phyloP scores from a whole-genome alignment of 768 basidiomycete species.

The Chalciporus chontae region DNA sequence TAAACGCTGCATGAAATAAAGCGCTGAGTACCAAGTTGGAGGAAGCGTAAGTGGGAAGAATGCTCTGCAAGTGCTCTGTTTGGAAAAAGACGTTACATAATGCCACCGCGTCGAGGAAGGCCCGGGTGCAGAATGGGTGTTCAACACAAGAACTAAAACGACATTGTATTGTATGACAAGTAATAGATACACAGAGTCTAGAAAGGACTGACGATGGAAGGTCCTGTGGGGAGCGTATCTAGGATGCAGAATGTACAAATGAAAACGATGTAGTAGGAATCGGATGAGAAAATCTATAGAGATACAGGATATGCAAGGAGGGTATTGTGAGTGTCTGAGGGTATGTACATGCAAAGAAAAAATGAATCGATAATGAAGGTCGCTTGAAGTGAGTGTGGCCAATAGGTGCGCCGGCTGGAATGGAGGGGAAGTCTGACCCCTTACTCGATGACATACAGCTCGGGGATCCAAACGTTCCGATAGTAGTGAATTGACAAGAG shows the following conservation, averaged over 20 bases:
- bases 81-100: too few relatives aligned
- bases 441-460: constrained; percentile 27
- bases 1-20: too few relatives aligned
- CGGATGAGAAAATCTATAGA: background rate
- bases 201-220: background rate
- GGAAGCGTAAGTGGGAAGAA: too few relatives aligned
- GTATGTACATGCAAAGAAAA: background rate
- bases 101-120: too few relatives aligned
- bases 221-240: background rate
- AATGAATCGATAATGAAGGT: background rate
- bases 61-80: too few relatives aligned
- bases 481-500: constrained; percentile 27
- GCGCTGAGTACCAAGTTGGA: too few relatives aligned
- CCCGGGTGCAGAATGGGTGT: too few relatives aligned
- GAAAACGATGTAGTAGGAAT: background rate
- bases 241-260: background rate
- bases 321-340: background rate
- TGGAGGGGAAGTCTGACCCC: background rate
- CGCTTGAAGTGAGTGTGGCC: too few relatives aligned
- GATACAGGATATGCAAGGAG: background rate
- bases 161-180: constrained; percentile 1
- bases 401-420: background rate
- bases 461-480: constrained; percentile 26
- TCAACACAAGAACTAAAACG: background rate
- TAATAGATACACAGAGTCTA: background rate